Evolutionary conservation across 345 rosid species (phyloP), one percentile per base, ranked within the genome.

Genomic region (Gynandropsis gynandra): DNA sequence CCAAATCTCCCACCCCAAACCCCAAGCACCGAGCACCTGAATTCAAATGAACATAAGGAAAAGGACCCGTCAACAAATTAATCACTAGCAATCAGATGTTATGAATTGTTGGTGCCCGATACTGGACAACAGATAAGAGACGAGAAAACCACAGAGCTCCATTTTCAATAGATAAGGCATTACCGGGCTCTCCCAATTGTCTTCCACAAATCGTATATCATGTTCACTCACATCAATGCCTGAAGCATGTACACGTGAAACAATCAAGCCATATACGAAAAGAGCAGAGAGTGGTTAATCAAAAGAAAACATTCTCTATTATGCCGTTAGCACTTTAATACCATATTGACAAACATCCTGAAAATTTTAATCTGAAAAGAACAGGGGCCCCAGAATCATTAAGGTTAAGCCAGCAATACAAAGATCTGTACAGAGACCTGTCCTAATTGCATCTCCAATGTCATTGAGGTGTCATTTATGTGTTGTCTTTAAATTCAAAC

Each of bases 151-250:
- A 33, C 21, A 18, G 34, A 13, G 40, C 40, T 20, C n/a, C 17
- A 4, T 5, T 17, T 44, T 35, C 17, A 29, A 57, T 61, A 62
- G 11, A 54, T 8, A 43, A 61, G 36, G 65, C 44, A 59, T 67
- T 87, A 90, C 98, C 67, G 98, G 98, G 72, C 96, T 90, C 72
- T 90, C 98, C 98, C 98, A 90, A 10, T 90, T 90, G 80, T 90
- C 98, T 80, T 90, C 98, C 10, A 90, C 98, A 65, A 90, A 90
- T 59, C 96, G 76, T 56, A 90, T 82, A 68, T 90, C 96, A 57
- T 84, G 96, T 61, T 71, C 80, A 62, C 62, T 69, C 47, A 90
- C 82, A 76, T 87, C 78, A 74, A 90, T 87, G 48, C 98, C 98
- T 87, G 74, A 65, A 71, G 42, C 49, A 54, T 31, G 42, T 20